Base-by-base conservation (phyloP, 164 flowering plant genomes). In the Houttuynia cordata region DNA sequence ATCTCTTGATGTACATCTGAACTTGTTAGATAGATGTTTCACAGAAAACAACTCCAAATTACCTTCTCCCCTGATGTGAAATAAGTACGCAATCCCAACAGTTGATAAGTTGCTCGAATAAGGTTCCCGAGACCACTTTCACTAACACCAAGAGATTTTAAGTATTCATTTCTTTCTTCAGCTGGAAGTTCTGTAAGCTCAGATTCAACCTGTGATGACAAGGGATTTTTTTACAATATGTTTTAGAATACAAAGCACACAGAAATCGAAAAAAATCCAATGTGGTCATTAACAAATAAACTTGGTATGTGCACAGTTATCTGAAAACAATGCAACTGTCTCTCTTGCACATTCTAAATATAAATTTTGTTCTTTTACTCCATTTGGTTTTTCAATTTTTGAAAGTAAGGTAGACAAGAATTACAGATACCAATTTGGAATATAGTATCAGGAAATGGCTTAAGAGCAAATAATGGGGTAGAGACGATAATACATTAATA, bases 41-140 rank as follows among this genome's bases (percentile, higher is more conserved):
- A 45, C 49, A 45, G 8, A 12, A 45, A 45, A 45, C 49, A 45
- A 45, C 2, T 14, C 58, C 9, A 34, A 47, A 39, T 70, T 63
- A 91, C 99, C 93, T 91, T 88, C 66, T 91, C 96, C 34, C 99
- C 99, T 49, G 95, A 81, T 53, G 99, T 94, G 65, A 94, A 94
- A 76, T 91, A 91, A 15, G 99, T 91, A 18, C 85, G 89, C 60
- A 94, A 61, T 0, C 97, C 97, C 59, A 91, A 65, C 61, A 91
- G 88, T 59, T 60, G 69, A 76, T 94, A 91, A 63, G 99, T 88
- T 70, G 80, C 82, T 69, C 88, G 75, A 21, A 91, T 94, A 63
- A 94, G 96, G 72, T 91, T 91, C 56, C 97, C 97, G 60, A 94
- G 88, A 59, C 99, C 96, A 78, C 97, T 83, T 76, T 88, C 99